Evolutionary conservation across 208 protist species (phyloP), one percentile per base, ranked within the genome.

Genomic region (Leishmania amazonensis): DNA sequence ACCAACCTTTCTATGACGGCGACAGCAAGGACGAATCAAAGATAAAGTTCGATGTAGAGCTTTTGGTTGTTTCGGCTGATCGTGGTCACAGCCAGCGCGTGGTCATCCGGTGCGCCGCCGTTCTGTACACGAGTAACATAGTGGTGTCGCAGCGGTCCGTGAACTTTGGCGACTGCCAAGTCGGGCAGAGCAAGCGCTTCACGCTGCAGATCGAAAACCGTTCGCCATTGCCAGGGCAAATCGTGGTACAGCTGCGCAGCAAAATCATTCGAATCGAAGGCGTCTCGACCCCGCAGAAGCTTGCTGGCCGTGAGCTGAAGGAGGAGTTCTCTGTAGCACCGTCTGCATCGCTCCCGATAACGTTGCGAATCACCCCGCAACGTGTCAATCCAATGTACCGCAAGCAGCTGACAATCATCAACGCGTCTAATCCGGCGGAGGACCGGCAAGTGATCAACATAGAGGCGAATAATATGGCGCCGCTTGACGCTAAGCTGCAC

Each of bases 221-320:
- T 35, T 96, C 93, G 0, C 93, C 90, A 38, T 74, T 97, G n/a
- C 90, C 92, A 2, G 90, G 91, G 4, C 91, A 85, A 75, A 76
- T 96, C 28, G 68, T 90, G 77, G 84, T 97, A 58, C 87, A 96
- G 74, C 71, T 97, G 57, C 91, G 94, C 13, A 97, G 94, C 80
- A 97, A 97, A 84, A 94, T 97, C 82, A 93, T 97, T 75, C 88
- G 83, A 71, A 94, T 97, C 65, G 94, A 96, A 24, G 94, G 92
- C 7, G 21, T 83, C 24, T 77, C 79, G 2, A 78, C 65, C 19
- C 62, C 79, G 0, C 70, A 76, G 28, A 78, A 64, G 42, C 71
- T 65, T 49, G 57, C 70, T 31, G 80, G 80, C 9, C 81, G 88
- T 24, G 93, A 97, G 80, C 84, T 90, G 53, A 83, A 88, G 19